Conservation (phyloP, 2,329 filamentous ascomycete species). For the Raffaelea ambrosiae region DNA sequence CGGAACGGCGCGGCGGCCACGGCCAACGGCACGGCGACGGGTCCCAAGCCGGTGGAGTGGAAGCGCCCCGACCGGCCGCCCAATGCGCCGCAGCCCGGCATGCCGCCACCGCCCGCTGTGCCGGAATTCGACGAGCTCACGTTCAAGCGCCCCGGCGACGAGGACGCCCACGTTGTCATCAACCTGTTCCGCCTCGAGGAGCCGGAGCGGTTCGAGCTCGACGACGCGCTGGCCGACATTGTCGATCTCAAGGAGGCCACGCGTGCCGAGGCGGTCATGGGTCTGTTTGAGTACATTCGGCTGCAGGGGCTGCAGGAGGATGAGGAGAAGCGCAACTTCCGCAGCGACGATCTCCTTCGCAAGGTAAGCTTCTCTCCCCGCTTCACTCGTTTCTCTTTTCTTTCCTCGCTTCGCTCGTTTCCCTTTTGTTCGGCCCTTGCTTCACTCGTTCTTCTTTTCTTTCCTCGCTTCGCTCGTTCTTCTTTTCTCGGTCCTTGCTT, state of each 20-base stretch:
- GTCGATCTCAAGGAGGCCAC: conserved; percentile 83
- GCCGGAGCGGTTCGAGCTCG: conserved; percentile 76
- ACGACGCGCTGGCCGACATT: conserved; percentile 69
- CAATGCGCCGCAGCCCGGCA: conserved; percentile 21
- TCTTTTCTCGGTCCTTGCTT: not conserved
- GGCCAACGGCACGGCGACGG: conserved; percentile 13
- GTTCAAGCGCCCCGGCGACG: conserved; percentile 86
- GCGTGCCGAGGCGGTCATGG: conserved; percentile 79
- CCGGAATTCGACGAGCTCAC: conserved; percentile 84
- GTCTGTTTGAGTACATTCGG: conserved; percentile 91
- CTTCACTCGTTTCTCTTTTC: no score
- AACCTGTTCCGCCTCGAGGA: conserved; percentile 78
- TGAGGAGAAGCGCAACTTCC: conserved; percentile 87
- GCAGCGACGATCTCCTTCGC: conserved; percentile 76
- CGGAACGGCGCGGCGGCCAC: conserved; percentile 30
- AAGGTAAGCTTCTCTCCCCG: conserved; percentile 44
- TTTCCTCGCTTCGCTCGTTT: no score
- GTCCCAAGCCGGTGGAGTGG: conserved; percentile 61
- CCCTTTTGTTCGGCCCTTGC: no score
- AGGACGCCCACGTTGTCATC: conserved; percentile 85
- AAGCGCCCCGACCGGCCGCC: conserved; percentile 59
- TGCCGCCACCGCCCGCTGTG: conserved; percentile 43
- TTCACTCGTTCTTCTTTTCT: not conserved
- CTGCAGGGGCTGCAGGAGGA: conserved; percentile 82
- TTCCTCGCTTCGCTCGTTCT: not conserved